Base-by-base conservation (phyloP, 192 early-diverging fungal genomes). In the Entomortierella parvispora region DNA sequence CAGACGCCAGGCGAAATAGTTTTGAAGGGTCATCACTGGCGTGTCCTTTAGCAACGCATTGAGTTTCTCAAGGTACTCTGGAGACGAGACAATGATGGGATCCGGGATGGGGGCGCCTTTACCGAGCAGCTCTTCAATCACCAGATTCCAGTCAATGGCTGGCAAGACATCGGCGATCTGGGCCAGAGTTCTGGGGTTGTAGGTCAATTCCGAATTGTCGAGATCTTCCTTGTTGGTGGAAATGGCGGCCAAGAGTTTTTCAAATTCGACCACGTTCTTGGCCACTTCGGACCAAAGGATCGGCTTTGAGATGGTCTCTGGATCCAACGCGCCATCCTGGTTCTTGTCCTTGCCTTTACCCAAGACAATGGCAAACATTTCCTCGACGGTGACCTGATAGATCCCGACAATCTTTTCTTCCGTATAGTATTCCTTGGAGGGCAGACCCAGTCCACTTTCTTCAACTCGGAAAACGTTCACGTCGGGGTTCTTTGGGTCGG, bases 341-440 rank as follows among this genome's bases (percentile, higher is more conserved):
- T 51, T 28, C 18, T 57, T 52, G 55, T 47, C 28, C 44, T 65
- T 59, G 51, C 4, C 15, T 14, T 61, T 64, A 4, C 68, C 76
- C 22, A 88, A 23, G 4, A 88, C 59, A 10, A 63, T 43, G 2
- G 45, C 28, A 54, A 90, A 63, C 42, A 87, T 75, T 4, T 85
- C 77, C 12, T 66, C 49, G 32, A 91, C 48, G 12, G 76, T 76
- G 15, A 44, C 52, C 61, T 81, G 54, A 45, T 88, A 90, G 17
- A 75, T 46, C 23, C 26, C 49, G 14, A 89, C 15, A 10, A 82
- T 77, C 3, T 85, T 69, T 9, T 72, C 43, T 9, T 91, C 80
- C 18, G 80, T 49, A 71, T 92, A 92, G 48, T 91, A 91, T 43
- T 91, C 84, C 34, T 85, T 90, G 26, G 87, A 85, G n/a, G 90